These are phyloP conservation scores for Candida freyschussii DNA, from an alignment of 1,139 yeast genomes.

Conservation along the genomic window DNA sequence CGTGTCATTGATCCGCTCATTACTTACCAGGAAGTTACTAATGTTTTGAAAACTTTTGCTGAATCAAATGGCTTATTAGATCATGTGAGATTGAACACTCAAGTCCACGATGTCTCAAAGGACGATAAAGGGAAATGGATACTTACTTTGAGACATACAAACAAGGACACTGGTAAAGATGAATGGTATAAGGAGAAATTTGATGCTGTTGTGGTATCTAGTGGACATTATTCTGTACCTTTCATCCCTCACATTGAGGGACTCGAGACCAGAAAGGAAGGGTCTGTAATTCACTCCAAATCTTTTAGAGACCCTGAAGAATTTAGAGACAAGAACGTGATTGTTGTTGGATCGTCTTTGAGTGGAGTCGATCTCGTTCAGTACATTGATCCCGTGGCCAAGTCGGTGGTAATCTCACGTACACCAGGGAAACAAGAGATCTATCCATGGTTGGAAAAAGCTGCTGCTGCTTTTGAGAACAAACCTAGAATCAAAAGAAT, in stretches of 20 bases:
- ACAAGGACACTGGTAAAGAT: conserved; percentile 25
- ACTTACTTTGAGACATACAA: conserved; percentile 30
- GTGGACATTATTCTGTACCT: conserved; percentile 42
- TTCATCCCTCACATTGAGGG: conserved; percentile 36
- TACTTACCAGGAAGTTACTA: conserved; percentile 35
- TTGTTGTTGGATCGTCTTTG: conserved; percentile 47
- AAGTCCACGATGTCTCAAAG: conserved; percentile 38
- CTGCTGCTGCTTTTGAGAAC: conserved; percentile 31
- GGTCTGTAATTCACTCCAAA: conserved; percentile 37
- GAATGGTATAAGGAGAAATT: conserved; percentile 27
- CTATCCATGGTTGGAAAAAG: conserved; percentile 31
- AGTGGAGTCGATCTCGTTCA: conserved; percentile 48
- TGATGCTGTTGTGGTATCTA: conserved; percentile 40
- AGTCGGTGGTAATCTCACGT: conserved; percentile 33
- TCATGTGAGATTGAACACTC: conserved; percentile 35
- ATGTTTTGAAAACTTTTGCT: conserved; percentile 31
- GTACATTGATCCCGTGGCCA: conserved; percentile 40
- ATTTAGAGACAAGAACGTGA: conserved; percentile 36
- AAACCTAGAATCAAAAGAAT: conserved; percentile 14
- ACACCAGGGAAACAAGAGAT: conserved; percentile 24
- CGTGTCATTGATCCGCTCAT: conserved; percentile 35
- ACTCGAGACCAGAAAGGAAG: conserved; percentile 6
- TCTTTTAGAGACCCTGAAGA: conserved; percentile 30
- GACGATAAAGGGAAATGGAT: conserved; percentile 35
- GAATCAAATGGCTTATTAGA: conserved; percentile 29